Evolutionary conservation across 179 eudicot genomes (phyloP).

Genomic region (Heliamphora pulchella): DNA sequence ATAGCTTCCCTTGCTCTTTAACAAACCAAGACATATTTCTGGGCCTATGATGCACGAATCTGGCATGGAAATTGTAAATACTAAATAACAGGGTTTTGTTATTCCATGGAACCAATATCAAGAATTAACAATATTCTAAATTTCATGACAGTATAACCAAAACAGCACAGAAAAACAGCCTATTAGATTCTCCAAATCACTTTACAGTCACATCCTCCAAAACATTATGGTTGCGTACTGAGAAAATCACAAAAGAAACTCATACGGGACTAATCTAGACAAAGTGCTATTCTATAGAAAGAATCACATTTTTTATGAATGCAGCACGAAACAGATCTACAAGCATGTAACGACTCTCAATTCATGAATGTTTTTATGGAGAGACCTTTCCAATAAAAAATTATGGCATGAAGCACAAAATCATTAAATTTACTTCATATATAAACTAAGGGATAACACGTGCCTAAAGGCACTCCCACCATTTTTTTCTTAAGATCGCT

Average conservation of each 20-base stretch:
- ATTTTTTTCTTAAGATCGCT: no score
- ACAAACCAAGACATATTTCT: not conserved
- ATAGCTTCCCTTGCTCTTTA: not conserved
- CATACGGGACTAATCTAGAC: not conserved
- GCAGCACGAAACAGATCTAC: not conserved
- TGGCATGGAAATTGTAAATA: not conserved
- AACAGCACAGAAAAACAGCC: not conserved
- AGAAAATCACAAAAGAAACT: not conserved
- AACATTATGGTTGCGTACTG: not conserved
- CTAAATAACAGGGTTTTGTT: not conserved
- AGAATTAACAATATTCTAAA: not conserved
- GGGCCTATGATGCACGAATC: slow-evolving; percentile 5
- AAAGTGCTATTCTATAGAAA: not conserved
- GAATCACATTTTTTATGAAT: not conserved
- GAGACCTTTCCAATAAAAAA: not conserved
- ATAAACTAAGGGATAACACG: no score
- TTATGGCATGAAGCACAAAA: not conserved
- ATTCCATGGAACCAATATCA: not conserved
- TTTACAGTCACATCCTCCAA: not conserved
- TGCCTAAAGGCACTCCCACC: no score
- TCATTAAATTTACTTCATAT: not conserved
- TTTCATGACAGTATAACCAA: not conserved
- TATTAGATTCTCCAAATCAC: not conserved
- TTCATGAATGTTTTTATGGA: not conserved
- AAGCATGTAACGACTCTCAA: not conserved